Base-by-base conservation (phyloP, 2,329 filamentous ascomycete genomes). In the Epichloe hybrida region DNA sequence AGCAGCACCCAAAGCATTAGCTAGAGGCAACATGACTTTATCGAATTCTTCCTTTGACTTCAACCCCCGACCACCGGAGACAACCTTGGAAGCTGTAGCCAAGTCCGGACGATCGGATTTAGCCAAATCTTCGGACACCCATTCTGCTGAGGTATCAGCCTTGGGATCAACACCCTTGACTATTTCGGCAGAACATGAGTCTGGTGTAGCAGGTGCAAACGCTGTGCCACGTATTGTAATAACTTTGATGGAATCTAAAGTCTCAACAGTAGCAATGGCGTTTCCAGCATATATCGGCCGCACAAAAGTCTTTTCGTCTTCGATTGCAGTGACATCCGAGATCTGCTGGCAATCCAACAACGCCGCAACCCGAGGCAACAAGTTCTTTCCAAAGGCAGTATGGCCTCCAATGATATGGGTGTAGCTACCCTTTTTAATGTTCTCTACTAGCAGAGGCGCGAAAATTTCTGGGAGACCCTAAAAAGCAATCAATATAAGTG, bases 31-130 rank as follows among this genome's bases (percentile, higher is more conserved):
- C 77, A 98, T 97, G 50, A 98, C 68, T 60, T 79, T 83, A 71
- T 98, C 90, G 63, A 98, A 98, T 50, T 97, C 90, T 67, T 95
- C 88, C 76, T 96, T 97, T 15, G 91, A 96, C 75, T 97, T 98
- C 59, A 98, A 42, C 91, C 93, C 93, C 59, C 93, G 84, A 6
- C 93, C 93, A 57, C 93, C 93, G 8, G 90, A 95, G 20, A 98
- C 93, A 20, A 98, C 90, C 64, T 80, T 86, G 57, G 79, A 75
- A 46, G 93, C 93, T n/a, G 89, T 94, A 36, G 84, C 84, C 39
- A 98, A 81, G 64, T 98, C 93, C 9, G 93, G 93, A 41, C 94
- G 84, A 67, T 97, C 91, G 46, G 88, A 95, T 72, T 90, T 94
- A 61, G 90, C 80, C 49, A 98, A 79, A 62, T 96, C 83, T 69